A percentile compares a stretch with the other conserved stretches of the same genome.
phyloP scores from a whole-genome alignment of 352 stramenopile genomes.

The Phytophthora syringae region DNA sequence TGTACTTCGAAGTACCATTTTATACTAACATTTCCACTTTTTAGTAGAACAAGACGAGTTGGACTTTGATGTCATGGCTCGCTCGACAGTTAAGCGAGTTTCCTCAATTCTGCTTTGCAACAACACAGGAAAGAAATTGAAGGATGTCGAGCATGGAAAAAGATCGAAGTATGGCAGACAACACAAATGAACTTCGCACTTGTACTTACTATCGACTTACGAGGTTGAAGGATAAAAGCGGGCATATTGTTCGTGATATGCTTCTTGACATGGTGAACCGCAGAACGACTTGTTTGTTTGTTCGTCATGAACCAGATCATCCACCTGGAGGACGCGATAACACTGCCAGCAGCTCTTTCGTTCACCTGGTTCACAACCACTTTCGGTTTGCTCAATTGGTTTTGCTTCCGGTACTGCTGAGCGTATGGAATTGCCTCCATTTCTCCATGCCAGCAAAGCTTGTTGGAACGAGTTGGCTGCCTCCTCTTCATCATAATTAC shows the following conservation, averaged over 20 bases:
- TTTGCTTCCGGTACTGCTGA: neutral
- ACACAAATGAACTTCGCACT: neutral
- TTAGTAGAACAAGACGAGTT: conserved; percentile 58
- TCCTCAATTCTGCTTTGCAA: conserved; percentile 74
- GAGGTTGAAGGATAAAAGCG: conserved; percentile 46
- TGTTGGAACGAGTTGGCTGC: conserved; percentile 69
- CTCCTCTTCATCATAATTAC: conserved; percentile 73
- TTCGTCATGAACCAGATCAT: conserved; percentile 50
- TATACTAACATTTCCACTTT: neutral
- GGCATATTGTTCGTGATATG: conserved; percentile 61
- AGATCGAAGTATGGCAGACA: neutral
- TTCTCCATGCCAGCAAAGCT: conserved; percentile 69
- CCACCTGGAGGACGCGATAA: conserved; percentile 58
- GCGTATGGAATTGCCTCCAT: conserved; percentile 8
- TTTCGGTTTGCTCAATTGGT: conserved; percentile 55
- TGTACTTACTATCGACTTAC: conserved; percentile 6
- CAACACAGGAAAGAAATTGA: conserved; percentile 63
- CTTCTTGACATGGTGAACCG: conserved; percentile 36
- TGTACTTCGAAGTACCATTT: too few relatives aligned
- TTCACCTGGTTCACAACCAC: conserved; percentile 42
- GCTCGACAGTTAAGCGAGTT: conserved; percentile 78
- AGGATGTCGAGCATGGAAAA: conserved; percentile 4
- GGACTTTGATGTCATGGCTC: conserved; percentile 81
- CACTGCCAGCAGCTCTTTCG: conserved; percentile 87
- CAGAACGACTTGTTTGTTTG: conserved; percentile 68